phyloP scores from a whole-genome alignment of 176 grass and related monocot genomes.

The Rhynchospora tenuis region DNA sequence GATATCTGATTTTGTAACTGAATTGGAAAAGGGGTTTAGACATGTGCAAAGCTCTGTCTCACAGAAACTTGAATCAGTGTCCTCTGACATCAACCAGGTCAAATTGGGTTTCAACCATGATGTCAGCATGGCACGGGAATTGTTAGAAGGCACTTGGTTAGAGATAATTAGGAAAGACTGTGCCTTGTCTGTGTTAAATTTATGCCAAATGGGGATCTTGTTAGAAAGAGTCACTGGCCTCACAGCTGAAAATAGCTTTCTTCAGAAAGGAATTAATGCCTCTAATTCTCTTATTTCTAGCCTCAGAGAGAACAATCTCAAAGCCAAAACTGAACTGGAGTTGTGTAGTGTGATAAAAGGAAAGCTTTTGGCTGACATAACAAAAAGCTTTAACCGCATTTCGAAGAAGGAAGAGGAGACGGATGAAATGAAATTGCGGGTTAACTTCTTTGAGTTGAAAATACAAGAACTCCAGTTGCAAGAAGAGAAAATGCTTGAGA shows the following conservation, averaged over 20 bases:
- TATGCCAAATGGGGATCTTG: conserved; percentile 92
- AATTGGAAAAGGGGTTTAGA: conserved; percentile 54
- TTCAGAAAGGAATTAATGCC: conserved; percentile 54
- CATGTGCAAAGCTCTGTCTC: conserved; percentile 38
- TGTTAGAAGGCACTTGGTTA: conserved; percentile 77
- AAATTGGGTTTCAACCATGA: conserved; percentile 51
- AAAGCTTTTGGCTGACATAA: conserved; percentile 84
- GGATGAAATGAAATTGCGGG: conserved; percentile 42
- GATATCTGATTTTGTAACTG: conserved; percentile 50
- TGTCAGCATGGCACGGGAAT: conserved; percentile 42
- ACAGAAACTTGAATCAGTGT: conserved; percentile 59
- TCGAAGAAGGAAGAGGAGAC: conserved; percentile 88
- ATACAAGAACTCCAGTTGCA: conserved; percentile 71
- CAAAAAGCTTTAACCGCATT: conserved; percentile 66
- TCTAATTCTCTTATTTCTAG: conserved; percentile 80
- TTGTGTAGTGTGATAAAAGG: conserved; percentile 82
- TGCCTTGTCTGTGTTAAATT: conserved; percentile 79
- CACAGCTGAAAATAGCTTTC: conserved; percentile 79
- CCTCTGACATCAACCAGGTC: conserved; percentile 61
- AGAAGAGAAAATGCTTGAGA: conserved; percentile 84
- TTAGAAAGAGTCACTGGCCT: conserved; percentile 81
- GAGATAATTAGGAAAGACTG: conserved; percentile 96
- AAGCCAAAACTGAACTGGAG: conserved; percentile 73
- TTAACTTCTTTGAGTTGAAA: conserved; percentile 72
- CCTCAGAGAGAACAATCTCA: conserved; percentile 62